Conservation (phyloP, 805 yeast species). For the Danielia reshetovae region DNA sequence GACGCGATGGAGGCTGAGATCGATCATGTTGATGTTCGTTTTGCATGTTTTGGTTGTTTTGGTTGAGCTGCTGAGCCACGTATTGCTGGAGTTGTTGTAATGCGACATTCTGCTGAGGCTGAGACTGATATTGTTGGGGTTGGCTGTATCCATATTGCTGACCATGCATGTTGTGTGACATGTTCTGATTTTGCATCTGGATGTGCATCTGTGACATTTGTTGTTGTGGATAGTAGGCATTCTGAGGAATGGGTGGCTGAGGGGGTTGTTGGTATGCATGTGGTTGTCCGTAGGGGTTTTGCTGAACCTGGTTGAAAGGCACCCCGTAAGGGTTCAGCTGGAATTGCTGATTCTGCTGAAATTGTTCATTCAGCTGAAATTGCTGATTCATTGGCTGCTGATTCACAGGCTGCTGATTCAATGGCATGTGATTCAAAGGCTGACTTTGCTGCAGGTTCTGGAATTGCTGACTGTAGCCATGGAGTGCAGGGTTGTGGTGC, state of each 20-base stretch:
- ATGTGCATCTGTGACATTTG: too few species aligned
- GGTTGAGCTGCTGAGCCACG: constrained; percentile 14
- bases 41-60: not conserved
- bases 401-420: too few species aligned
- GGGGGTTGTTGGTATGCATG: constrained; percentile 13
- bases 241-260: constrained; percentile 12
- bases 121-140: too few species aligned
- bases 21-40: constrained; percentile 1
- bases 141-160: too few species aligned
- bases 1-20: not conserved
- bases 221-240: not conserved
- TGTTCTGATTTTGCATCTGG: not conserved
- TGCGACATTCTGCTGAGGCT: too few species aligned
- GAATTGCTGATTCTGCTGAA: constrained; percentile 1
- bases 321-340: constrained; percentile 19
- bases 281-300: constrained; percentile 11
- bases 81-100: constrained; percentile 16
- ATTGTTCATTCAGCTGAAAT: too few species aligned
- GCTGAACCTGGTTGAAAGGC: constrained; percentile 20
- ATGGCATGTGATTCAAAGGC: too few species aligned
- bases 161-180: too few species aligned
- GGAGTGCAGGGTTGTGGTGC: constrained; percentile 8
- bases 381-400: too few species aligned
- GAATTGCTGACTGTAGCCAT: constrained; percentile 1
- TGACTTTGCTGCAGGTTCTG: too few species aligned